Percentiles rank a stretch among this genome's conserved stretches.
These are phyloP conservation scores for Spathaspora arborariae DNA, from an alignment of 805 yeast species.

Conservation along the genomic window DNA sequence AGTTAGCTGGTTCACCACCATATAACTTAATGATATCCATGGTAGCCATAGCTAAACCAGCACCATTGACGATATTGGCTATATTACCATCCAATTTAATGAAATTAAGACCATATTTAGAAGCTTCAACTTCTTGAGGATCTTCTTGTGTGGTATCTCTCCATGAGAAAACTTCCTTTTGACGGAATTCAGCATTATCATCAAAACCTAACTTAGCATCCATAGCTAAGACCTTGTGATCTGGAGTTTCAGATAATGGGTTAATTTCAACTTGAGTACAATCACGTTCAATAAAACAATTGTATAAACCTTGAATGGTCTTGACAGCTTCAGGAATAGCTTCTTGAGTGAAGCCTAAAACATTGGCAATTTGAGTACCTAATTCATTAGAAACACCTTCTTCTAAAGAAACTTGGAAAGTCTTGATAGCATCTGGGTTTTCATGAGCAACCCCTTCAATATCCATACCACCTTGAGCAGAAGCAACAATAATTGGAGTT, in stretches of 20 bases:
- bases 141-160: constrained; percentile 98
- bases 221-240: constrained; percentile 91
- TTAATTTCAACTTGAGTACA: constrained; percentile 98
- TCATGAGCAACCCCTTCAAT: constrained; percentile 96
- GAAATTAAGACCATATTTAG: constrained; percentile 86
- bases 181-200: constrained; percentile 94
- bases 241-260: constrained; percentile 92
- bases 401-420: constrained; percentile 73
- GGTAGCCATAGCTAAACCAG: constrained; percentile 99
- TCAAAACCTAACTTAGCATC: constrained; percentile 99
- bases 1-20: constrained; percentile 99
- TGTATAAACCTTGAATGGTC: constrained; percentile 80
- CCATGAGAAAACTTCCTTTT: constrained; percentile 91
- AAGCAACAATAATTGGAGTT: constrained; percentile 89
- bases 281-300: constrained; percentile 86
- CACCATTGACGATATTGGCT: constrained; percentile 99
- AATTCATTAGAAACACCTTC: constrained; percentile 75
- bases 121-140: constrained; percentile 92
- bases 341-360: constrained; percentile 73
- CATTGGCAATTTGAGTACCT: constrained; percentile 73
- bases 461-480: constrained; percentile 99
- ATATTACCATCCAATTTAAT: constrained; percentile 98
- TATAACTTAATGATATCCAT: constrained; percentile 98
- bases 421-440: constrained; percentile 88
- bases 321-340: constrained; percentile 86